Evolutionary conservation across 73 alveolate genomes (phyloP).

Genomic region (Blepharisma japonicum): DNA sequence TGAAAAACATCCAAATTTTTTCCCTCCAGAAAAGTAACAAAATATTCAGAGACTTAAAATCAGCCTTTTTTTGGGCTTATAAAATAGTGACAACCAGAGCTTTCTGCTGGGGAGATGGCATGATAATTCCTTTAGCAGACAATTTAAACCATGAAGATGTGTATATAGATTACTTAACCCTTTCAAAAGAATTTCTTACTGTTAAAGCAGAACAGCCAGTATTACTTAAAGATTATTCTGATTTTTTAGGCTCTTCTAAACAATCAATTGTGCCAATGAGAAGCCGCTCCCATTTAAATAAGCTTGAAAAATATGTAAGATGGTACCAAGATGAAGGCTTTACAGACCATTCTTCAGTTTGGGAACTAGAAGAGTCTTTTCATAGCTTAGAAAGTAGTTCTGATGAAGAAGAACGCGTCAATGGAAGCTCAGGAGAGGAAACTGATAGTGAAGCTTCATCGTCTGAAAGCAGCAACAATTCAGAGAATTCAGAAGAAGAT

Average conservation of each 20-base stretch:
- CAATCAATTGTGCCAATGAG: neutral
- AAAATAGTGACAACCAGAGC: conserved; percentile 17
- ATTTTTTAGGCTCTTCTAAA: neutral
- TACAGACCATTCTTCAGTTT: neutral
- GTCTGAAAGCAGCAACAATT: neutral
- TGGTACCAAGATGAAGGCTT: neutral
- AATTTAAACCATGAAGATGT: conserved; percentile 29
- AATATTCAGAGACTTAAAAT: too few relatives aligned
- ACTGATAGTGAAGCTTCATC: neutral
- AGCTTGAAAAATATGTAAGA: neutral
- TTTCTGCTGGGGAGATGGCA: conserved; percentile 11
- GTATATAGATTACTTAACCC: conserved; percentile 11
- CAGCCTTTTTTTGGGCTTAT: conserved; percentile 14
- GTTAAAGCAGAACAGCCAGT: neutral
- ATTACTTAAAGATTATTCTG: neutral
- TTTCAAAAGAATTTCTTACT: neutral
- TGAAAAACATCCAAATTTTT: neutral
- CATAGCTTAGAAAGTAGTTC: neutral
- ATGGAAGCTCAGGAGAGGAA: neutral
- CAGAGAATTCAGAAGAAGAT: neutral
- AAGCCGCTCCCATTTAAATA: neutral
- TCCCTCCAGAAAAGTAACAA: conserved; percentile 2
- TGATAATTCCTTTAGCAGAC: conserved; percentile 21
- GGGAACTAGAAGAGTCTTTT: conserved; percentile 19
- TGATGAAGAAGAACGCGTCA: conserved; percentile 23